A percentile compares a stretch with the other conserved stretches of the same genome.
These are phyloP conservation scores for Didymella arachidicola DNA, from an alignment of 2,329 filamentous ascomycete genomes.

Conservation along the genomic window DNA sequence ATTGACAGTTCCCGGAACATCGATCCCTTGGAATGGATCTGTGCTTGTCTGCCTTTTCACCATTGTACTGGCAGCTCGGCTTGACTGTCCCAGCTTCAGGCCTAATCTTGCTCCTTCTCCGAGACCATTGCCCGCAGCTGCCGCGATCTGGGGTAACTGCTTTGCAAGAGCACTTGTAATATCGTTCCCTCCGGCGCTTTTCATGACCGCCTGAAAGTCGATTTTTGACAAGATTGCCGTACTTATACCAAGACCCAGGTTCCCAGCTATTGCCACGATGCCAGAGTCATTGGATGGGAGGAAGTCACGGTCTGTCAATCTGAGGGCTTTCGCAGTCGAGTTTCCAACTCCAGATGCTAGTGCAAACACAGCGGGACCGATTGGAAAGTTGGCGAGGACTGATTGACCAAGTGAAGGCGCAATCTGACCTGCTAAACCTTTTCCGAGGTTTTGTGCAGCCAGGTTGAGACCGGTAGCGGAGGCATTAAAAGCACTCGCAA, in stretches of 20 bases:
- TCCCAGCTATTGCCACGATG: conserved; percentile 36
- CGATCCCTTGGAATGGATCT: conserved; percentile 16
- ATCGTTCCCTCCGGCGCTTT: conserved; percentile 16
- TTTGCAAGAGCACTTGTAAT: conserved; percentile 22
- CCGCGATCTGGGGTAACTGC: conserved; percentile 37
- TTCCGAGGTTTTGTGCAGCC: conserved; percentile 38
- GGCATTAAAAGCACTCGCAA: conserved; percentile 32
- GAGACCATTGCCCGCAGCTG: conserved; percentile 37
- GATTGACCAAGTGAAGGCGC: conserved; percentile 21
- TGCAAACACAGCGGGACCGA: conserved; percentile 36
- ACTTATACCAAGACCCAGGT: conserved; percentile 38
- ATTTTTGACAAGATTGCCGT: conserved; percentile 36
- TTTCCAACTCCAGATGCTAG: conserved; percentile 42
- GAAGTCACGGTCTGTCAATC: conserved; percentile 32
- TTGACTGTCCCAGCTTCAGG: conserved; percentile 26
- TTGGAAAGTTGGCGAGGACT: conserved; percentile 3
- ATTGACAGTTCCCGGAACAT: conserved; percentile 30
- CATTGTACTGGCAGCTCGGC: not conserved
- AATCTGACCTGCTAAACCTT: conserved; percentile 34
- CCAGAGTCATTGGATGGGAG: conserved; percentile 26
- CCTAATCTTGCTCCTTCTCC: conserved; percentile 40
- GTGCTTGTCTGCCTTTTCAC: conserved; percentile 23
- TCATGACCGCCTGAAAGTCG: conserved; percentile 29
- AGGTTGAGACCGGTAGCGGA: conserved; percentile 37
- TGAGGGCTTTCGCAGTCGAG: conserved; percentile 35